Base-by-base conservation (phyloP, 306 rosid species). In the Gastrolobium villosum region DNA sequence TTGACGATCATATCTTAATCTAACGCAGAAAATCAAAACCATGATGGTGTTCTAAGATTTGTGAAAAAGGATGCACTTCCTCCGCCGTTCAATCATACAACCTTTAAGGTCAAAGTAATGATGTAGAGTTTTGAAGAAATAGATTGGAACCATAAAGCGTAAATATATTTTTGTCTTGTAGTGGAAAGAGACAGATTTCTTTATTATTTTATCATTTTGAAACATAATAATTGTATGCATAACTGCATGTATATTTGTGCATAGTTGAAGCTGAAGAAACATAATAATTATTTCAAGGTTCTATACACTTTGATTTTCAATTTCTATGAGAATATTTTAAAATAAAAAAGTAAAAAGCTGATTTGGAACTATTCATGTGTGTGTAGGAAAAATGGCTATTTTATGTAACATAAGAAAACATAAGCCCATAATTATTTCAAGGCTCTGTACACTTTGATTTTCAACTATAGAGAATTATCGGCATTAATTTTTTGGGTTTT, bases 41-140 rank as follows among this genome's bases (percentile, higher is more conserved):
- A 80, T 84, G 83, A 77, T 87, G 28, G 65, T 83, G 84, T 79
- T 87, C 46, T 60, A 43, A 63, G 39, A 50, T 46, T 46, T 32
- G 10, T 78, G 35, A 70, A 86, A 78, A 78, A 79, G 82, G 57
- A 20, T 84, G 82, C 83, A 83, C 86, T 48, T 74, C 57, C 85
- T 74, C 57, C 85, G 84, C 90, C 85, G 89, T 82, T 91, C 76
- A 79, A 87, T 82, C 86, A 88, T 88, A 85, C 81, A 46, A 63
- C 36, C 79, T 83, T 86, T 85, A 67, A 31, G 81, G 89, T 87
- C 91, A 89, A 85, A 79, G 80, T 81, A 89, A 87, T 85, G 75
- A 81, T 86, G 26, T 41, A 8, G 2, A 30, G 76, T 70, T 59
- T 79, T 28, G 37, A 13, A 81, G 0, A 61, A 54, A 31, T 63